Conservation (phyloP, 805 yeast species). For the Cyberlindnera veronae region DNA sequence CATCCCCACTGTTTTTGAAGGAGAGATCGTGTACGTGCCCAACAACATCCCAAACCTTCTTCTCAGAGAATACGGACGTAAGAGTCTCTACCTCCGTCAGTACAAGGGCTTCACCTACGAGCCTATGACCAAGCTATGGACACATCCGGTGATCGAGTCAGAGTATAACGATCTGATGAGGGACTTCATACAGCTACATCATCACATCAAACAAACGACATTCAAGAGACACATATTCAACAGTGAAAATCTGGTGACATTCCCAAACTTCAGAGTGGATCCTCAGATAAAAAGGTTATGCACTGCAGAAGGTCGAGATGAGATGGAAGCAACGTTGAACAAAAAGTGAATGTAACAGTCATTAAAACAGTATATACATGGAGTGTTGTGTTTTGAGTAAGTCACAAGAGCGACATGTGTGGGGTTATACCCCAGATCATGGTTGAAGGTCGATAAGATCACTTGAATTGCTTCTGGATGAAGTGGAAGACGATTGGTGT, state of each 20-base stretch:
- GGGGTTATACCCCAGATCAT: neutral
- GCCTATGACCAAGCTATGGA: conserved; percentile 17
- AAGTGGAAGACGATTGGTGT: conserved; percentile 54
- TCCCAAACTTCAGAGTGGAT: conserved; percentile 10
- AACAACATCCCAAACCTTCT: conserved; percentile 40
- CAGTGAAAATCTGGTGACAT: conserved; percentile 6
- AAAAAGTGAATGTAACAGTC: neutral
- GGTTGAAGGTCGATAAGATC: too few relatives aligned
- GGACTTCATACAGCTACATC: conserved; percentile 15
- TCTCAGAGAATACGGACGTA: conserved; percentile 43
- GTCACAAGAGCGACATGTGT: neutral
- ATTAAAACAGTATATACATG: conserved; percentile 9
- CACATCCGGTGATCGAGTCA: conserved; percentile 11
- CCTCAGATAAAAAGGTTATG: conserved; percentile 8
- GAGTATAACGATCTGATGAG: conserved; percentile 18
- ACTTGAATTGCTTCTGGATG: conserved; percentile 44
- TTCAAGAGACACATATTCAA: conserved; percentile 21
- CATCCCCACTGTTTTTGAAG: conserved; percentile 50
- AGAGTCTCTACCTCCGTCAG: conserved; percentile 33
- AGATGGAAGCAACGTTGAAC: neutral
- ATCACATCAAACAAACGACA: conserved; percentile 17
- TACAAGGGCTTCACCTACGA: conserved; percentile 41
- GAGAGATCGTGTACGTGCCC: conserved; percentile 57
- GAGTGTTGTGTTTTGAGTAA: neutral
- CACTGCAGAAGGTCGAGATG: neutral